Evolutionary conservation across 179 eudicot genomes (phyloP), one percentile per base, ranked within the genome.

Genomic region (Silene noctiflora): DNA sequence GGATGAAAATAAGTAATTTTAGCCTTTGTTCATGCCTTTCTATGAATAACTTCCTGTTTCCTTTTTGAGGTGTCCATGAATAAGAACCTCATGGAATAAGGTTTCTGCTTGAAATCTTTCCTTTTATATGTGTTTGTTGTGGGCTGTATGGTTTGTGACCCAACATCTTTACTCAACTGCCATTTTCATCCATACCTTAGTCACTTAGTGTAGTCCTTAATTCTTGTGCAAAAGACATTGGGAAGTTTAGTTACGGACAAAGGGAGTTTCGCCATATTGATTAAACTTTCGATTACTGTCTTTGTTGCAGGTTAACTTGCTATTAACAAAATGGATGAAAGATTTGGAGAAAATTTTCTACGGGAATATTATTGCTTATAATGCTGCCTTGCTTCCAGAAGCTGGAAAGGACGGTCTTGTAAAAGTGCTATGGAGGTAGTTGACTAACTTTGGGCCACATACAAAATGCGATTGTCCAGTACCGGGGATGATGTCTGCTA

Each of bases 341-440:
- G 99, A 93, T 79, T 84, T 93, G 83, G 99, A 95, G 84, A 95
- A 85, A 84, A 91, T 95, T 78, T 93, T 95, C 81, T 95, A 93
- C 77, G 99, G 99, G 67, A 95, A 93, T 84, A 73, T 93, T 83
- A 91, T 93, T 88, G 99, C 96, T 55, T 93, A 91, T 90, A 96
- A 93, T 79, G 80, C 86, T 73, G 97, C 98, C 51, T 73, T 93
- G 86, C 89, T 87, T 81, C 91, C 96, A 20, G 90, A 92, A 87
- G 96, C 97, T 81, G 91, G 87, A 78, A 91, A 87, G 80, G 91
- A 95, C 63, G 97, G 82, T 70, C 87, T 95, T 82, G 68, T 83
- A 63, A 87, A 77, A 85, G 96, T 84, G 27, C 51, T 95, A 70
- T 95, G 97, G 94, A 95, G 96, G 99, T 95, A 84, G 22, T 71